Evolutionary conservation across 306 rosid genomes (phyloP).

Genomic region (Inga laurina): DNA sequence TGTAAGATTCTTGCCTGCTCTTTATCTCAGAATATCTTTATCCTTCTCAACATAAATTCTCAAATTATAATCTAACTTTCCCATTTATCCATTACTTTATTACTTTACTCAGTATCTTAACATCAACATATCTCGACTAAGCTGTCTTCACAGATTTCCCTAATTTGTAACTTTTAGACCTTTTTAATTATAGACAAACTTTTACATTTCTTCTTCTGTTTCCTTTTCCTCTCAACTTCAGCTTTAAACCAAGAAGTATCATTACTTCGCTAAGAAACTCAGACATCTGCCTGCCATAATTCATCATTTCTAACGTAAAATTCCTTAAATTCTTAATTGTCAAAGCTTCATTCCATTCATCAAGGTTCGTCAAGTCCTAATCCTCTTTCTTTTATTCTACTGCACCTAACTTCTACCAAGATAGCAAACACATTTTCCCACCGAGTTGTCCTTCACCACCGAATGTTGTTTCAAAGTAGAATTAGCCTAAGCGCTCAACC

Average conservation of each 20-base stretch:
- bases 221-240: neutral
- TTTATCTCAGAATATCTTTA: no score
- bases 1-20: no score
- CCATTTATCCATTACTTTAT: no score
- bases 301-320: neutral
- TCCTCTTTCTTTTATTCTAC: neutral
- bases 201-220: neutral
- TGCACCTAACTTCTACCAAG: neutral
- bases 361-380: neutral
- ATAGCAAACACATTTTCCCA: neutral
- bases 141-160: neutral
- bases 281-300: neutral
- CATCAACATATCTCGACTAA: no score
- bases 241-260: neutral
- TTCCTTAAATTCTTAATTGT: neutral
- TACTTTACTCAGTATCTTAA: no score
- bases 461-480: neutral
- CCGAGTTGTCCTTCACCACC: neutral
- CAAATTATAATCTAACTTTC: no score
- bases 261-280: neutral
- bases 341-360: neutral
- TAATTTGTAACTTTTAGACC: neutral
- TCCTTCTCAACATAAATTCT: no score
- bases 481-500: neutral
- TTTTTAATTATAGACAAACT: neutral